Percentiles rank a stretch among this genome's conserved stretches.
These are phyloP conservation scores for Colletotrichum echinochloae DNA, from an alignment of 2,329 filamentous ascomycete genomes.

Conservation along the genomic window DNA sequence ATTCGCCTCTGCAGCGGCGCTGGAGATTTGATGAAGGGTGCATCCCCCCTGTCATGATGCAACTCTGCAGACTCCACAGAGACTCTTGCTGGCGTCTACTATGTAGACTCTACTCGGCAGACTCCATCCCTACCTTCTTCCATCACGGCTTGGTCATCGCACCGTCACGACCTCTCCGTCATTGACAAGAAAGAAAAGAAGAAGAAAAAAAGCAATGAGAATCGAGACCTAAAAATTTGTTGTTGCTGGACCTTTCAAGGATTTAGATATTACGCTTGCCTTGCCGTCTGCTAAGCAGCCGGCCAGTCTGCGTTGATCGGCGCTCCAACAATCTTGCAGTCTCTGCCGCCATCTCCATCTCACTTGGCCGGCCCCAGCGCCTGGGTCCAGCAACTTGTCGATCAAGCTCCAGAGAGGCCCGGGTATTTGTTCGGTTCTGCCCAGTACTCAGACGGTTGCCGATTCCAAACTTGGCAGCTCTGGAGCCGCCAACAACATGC, in stretches of 20 bases:
- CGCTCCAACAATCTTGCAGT: conserved; percentile 11
- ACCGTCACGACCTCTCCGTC: conserved; percentile 6
- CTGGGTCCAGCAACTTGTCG: background rate
- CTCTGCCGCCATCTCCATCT: background rate
- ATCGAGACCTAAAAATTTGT: background rate
- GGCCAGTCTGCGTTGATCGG: conserved; percentile 4
- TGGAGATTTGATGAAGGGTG: conserved; percentile 30
- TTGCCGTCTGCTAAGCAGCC: background rate
- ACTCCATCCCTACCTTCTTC: no score
- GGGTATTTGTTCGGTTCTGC: background rate
- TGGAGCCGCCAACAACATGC: background rate
- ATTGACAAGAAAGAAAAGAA: no score
- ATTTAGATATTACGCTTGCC: background rate
- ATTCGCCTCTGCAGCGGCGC: conserved; percentile 6
- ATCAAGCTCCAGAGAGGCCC: background rate
- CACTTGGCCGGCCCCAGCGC: background rate
- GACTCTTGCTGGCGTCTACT: background rate
- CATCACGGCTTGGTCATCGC: conserved; percentile 1
- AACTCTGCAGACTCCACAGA: conserved; percentile 23
- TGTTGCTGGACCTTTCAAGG: background rate
- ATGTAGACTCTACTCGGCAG: background rate
- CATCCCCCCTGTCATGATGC: conserved; percentile 23
- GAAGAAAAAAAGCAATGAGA: conserved; percentile 9
- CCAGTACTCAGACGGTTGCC: background rate
- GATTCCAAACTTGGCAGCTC: background rate